A percentile compares a stretch with the other conserved stretches of the same genome.
Evolutionary conservation across 1,284 basidiomycete genomes (phyloP).

Genomic region (Leccinum proliferum): DNA sequence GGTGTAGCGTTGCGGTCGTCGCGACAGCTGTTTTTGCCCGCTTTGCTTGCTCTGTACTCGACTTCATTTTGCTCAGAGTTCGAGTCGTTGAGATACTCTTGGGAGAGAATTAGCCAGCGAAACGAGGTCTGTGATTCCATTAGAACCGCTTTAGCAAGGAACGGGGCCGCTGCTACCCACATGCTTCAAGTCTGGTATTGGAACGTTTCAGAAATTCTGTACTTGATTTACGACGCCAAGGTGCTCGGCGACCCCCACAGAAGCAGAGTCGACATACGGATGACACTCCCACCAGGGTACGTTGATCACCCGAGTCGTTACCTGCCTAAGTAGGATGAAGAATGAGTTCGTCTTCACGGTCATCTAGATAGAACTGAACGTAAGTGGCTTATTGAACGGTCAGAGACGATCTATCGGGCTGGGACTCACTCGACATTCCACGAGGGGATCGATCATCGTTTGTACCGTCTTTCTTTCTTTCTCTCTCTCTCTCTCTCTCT

Average conservation of each 20-base stretch:
- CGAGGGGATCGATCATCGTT: conserved; percentile 79
- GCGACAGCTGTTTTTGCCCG: too few species aligned
- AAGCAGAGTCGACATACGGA: background rate
- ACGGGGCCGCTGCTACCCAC: conserved; percentile 38
- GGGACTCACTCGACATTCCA: conserved; percentile 70
- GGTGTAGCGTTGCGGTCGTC: background rate
- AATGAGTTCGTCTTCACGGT: conserved; percentile 92
- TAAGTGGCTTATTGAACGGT: background rate
- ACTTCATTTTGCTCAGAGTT: background rate
- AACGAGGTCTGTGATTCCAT: conserved; percentile 42
- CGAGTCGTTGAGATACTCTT: background rate
- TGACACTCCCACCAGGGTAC: conserved; percentile 60
- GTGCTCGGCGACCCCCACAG: conserved; percentile 76
- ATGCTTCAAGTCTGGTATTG: conserved; percentile 93
- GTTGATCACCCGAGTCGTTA: conserved; percentile 95
- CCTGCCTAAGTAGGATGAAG: conserved; percentile 90
- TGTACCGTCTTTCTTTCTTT: conserved; percentile 70
- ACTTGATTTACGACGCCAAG: conserved; percentile 90
- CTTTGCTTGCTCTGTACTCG: background rate
- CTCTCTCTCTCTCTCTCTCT: conserved; percentile 37
- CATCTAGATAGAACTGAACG: conserved; percentile 85
- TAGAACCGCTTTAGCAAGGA: background rate
- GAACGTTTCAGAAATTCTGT: conserved; percentile 88
- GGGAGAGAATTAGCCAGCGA: conserved; percentile 69
- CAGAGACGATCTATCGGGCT: conserved; percentile 1